Conservation (phyloP, 352 stramenopile species). For the Peronospora farinosa region DNA sequence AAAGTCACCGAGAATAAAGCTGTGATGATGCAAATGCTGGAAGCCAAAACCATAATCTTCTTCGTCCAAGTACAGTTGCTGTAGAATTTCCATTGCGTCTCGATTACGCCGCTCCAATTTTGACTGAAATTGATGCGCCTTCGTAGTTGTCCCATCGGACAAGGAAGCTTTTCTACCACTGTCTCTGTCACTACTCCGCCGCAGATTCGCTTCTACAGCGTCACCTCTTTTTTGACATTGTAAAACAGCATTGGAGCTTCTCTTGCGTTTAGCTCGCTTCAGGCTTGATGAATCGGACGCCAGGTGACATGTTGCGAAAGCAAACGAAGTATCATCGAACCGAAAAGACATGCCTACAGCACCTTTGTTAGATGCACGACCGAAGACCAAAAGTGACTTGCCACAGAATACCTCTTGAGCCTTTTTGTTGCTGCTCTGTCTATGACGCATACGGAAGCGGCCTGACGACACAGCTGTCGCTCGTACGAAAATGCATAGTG, state of each 20-base stretch:
- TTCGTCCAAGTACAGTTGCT: slow-evolving; percentile 73
- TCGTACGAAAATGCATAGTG: slow-evolving; percentile 75
- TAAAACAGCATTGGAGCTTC: slow-evolving; percentile 16
- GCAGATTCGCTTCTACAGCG: slow-evolving; percentile 3
- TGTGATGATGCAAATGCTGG: slow-evolving; percentile 76
- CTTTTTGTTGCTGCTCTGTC: slow-evolving; percentile 48
- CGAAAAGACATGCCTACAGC: slow-evolving; percentile 84
- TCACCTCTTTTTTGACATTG: slow-evolving; percentile 18
- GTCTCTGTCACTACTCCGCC: slow-evolving; percentile 19
- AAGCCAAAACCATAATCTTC: slow-evolving; percentile 85
- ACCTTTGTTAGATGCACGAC: slow-evolving; percentile 85
- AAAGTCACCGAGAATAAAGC: slow-evolving; percentile 86
- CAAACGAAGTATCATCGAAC: slow-evolving; percentile 83
- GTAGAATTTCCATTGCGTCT: slow-evolving; percentile 75
- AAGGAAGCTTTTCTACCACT: slow-evolving; percentile 15
- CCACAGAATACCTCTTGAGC: slow-evolving; percentile 68
- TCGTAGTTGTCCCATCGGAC: slow-evolving; percentile 5
- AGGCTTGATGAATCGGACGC: slow-evolving; percentile 71
- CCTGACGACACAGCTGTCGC: slow-evolving; percentile 53
- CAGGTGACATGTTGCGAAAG: slow-evolving; percentile 85
- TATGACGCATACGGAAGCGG: slow-evolving; percentile 61
- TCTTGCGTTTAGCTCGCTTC: slow-evolving; percentile 33
- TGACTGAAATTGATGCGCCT: slow-evolving; percentile 36
- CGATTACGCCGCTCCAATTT: slow-evolving; percentile 79
- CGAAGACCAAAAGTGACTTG: slow-evolving; percentile 73